phyloP scores from a whole-genome alignment of 371 early-diverging fungal species.

The Rozella allomycis region DNA sequence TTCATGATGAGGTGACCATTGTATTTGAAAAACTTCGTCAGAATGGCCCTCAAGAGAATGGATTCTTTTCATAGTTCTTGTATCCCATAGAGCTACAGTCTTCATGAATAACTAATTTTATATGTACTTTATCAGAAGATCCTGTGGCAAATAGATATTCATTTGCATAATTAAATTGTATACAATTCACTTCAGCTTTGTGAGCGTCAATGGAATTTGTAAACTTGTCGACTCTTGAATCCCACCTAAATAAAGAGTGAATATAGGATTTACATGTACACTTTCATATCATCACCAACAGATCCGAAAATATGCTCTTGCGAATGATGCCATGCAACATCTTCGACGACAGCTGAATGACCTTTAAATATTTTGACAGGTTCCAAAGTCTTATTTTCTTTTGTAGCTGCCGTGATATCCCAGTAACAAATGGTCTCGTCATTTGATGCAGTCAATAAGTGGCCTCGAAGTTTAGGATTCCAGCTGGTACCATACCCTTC shows the following conservation, averaged over 20 bases:
- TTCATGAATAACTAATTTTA: constrained; percentile 4
- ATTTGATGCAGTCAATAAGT: constrained; percentile 61
- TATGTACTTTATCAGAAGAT: constrained; percentile 56
- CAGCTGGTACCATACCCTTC: constrained; percentile 74
- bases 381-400: constrained; percentile 42
- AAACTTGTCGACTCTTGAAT: constrained; percentile 41
- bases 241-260: constrained; percentile 35
- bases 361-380: constrained; percentile 49
- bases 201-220: constrained; percentile 57
- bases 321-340: constrained; percentile 73
- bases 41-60: constrained; percentile 73
- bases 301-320: constrained; percentile 69
- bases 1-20: constrained; percentile 84
- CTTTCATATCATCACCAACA: constrained; percentile 80
- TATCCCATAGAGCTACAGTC: constrained; percentile 89
- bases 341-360: constrained; percentile 83
- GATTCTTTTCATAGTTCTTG: constrained; percentile 65
- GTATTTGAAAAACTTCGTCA: constrained; percentile 72
- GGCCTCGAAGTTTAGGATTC: constrained; percentile 24
- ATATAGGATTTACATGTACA: constrained; percentile 43
- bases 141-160: constrained; percentile 82
- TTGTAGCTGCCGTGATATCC: constrained; percentile 44
- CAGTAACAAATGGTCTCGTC: constrained; percentile 69
- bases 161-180: constrained; percentile 70
- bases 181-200: constrained; percentile 70